phyloP scores from a whole-genome alignment of 2,329 filamentous ascomycete genomes.

The Penicillium sp. region DNA sequence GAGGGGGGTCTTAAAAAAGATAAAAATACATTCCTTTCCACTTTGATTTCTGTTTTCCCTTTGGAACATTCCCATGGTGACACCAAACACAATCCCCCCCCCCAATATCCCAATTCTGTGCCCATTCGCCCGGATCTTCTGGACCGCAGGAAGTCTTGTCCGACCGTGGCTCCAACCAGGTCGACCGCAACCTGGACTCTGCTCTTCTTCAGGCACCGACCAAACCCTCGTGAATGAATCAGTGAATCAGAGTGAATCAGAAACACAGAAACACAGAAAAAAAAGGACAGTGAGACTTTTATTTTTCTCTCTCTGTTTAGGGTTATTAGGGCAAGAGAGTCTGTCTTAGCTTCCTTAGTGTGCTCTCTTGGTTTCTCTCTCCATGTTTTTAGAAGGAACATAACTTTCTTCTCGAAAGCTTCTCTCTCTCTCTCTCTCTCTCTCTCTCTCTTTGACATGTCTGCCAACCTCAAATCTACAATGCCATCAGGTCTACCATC shows the following conservation, averaged over 20 bases:
- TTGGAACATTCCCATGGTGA: not conserved
- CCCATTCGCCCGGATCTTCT: slow-evolving; percentile 28
- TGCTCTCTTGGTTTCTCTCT: not conserved
- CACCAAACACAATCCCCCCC: not conserved
- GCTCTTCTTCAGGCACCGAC: slow-evolving; percentile 26
- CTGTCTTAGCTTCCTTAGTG: not conserved
- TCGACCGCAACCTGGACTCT: slow-evolving; percentile 16
- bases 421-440: not conserved
- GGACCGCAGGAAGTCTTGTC: slow-evolving; percentile 30
- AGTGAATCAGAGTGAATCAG: not conserved
- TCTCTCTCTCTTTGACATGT: not conserved
- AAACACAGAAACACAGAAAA: too few relatives aligned
- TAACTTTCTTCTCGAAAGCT: not conserved
- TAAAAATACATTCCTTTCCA: not conserved
- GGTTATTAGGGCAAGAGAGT: slow-evolving; percentile 9
- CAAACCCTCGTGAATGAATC: not conserved
- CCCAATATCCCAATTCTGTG: not conserved
- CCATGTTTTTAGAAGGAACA: not conserved
- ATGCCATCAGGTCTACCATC: slow-evolving; percentile 3
- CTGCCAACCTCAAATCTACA: slow-evolving; percentile 8
- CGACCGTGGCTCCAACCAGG: slow-evolving; percentile 26
- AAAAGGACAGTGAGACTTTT: not conserved
- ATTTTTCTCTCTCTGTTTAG: not conserved
- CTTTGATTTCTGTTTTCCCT: not conserved
- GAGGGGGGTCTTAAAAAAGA: not conserved